phyloP scores from a whole-genome alignment of 345 rosid genomes.

The Syzygium grande region DNA sequence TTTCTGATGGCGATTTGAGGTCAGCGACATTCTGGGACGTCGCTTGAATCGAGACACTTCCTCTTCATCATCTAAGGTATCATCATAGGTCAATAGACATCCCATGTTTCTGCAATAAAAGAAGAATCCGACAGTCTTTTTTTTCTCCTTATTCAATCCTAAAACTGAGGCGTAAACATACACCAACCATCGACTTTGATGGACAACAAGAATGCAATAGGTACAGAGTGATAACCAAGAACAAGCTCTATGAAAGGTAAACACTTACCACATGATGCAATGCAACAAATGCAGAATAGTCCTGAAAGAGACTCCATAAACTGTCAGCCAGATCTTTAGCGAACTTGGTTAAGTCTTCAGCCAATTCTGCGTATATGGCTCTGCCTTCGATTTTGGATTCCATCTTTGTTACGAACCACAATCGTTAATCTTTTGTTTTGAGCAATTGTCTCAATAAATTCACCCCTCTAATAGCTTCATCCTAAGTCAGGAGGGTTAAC shows the following conservation, averaged over 20 bases:
- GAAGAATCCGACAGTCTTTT: constrained; percentile 25
- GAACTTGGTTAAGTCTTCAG: constrained; percentile 50
- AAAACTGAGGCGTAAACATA: constrained; percentile 26
- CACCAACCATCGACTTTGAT: neutral
- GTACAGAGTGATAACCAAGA: neutral
- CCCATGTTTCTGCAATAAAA: neutral
- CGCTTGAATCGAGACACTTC: too few relatives aligned
- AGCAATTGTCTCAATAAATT: too few relatives aligned
- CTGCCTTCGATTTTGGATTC: neutral
- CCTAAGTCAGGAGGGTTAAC: neutral
- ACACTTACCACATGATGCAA: constrained; percentile 60
- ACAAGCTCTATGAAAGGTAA: neutral
- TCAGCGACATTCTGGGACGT: too few relatives aligned
- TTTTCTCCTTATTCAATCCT: constrained; percentile 26
- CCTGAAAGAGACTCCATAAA: constrained; percentile 46
- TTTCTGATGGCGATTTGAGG: too few relatives aligned
- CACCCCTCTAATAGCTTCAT: neutral
- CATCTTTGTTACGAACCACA: neutral
- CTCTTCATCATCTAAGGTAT: neutral
- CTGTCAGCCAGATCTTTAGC: constrained; percentile 62
- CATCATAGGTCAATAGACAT: neutral
- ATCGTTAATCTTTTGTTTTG: too few relatives aligned
- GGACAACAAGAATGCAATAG: neutral
- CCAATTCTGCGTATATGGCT: constrained; percentile 52
- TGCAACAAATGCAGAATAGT: constrained; percentile 55